Evolutionary conservation across 768 basidiomycete species (phyloP).

Genomic region (Bullera alba): DNA sequence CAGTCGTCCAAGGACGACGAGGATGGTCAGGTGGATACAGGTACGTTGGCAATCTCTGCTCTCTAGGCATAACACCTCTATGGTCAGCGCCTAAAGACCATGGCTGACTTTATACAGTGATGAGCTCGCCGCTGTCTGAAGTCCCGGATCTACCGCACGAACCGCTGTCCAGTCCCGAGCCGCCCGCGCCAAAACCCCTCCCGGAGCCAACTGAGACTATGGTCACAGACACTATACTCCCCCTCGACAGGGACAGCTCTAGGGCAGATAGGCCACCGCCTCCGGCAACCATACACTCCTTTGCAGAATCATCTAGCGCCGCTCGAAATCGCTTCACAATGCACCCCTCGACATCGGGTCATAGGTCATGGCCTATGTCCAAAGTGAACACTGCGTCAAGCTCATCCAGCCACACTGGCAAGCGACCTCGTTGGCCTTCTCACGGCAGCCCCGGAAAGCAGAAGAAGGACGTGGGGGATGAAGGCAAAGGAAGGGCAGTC

Average conservation of each 20-base stretch:
- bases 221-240: not conserved
- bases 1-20: too few species aligned
- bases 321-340: too few species aligned
- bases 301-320: conserved; percentile 16
- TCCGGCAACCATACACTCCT: not conserved
- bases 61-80: not conserved
- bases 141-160: conserved; percentile 23
- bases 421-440: not conserved
- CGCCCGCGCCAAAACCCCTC: not conserved
- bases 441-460: not conserved
- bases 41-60: too few species aligned
- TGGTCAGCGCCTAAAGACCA: not conserved
- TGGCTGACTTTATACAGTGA: conserved; percentile 7
- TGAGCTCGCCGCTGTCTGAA: conserved; percentile 20
- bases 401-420: too few species aligned
- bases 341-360: too few species aligned
- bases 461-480: not conserved
- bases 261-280: not conserved
- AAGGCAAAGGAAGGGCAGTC: too few species aligned
- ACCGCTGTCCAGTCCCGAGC: not conserved
- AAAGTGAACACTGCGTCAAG: too few species aligned
- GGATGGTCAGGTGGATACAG: conserved; percentile 3
- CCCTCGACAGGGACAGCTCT: not conserved
- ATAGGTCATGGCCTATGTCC: too few species aligned
- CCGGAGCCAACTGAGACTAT: not conserved